Conservation (phyloP, 352 stramenopile genomes). For the Phytopythium boreale region DNA sequence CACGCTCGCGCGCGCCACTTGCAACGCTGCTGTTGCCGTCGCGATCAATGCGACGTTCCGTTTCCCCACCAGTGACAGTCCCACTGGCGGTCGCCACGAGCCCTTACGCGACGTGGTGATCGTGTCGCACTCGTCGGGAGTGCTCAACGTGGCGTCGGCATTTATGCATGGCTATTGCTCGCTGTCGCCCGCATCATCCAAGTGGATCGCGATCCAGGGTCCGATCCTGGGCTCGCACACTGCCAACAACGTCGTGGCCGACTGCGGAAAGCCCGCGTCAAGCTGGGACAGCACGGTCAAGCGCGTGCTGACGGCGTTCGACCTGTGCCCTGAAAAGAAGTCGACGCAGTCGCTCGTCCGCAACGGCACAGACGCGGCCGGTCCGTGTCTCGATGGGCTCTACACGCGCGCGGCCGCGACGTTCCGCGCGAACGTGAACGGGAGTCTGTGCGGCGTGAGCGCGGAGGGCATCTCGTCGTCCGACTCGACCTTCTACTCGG, state of each 20-base stretch:
- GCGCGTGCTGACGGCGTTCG: slow-evolving; percentile 14
- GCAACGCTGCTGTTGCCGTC: slow-evolving; percentile 15
- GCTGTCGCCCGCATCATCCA: slow-evolving; percentile 20
- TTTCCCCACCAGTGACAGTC: slow-evolving; percentile 6
- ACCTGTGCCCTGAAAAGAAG: slow-evolving; percentile 23
- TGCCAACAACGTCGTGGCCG: slow-evolving; percentile 16
- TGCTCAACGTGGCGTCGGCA: slow-evolving; percentile 27
- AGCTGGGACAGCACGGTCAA: slow-evolving; percentile 4
- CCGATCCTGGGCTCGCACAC: slow-evolving; percentile 27
- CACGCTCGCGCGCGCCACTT: slow-evolving; percentile 17
- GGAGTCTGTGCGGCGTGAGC: slow-evolving; percentile 34
- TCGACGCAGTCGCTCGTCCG: slow-evolving; percentile 25
- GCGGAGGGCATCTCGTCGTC: slow-evolving; percentile 20
- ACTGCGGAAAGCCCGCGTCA: slow-evolving; percentile 12
- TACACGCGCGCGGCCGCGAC: slow-evolving; percentile 15
- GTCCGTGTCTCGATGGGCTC: slow-evolving; percentile 15
- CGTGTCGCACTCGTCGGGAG: slow-evolving; percentile 40
- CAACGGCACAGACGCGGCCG: slow-evolving; percentile 7
- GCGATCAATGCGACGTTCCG: slow-evolving; percentile 12
- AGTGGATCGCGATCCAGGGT: slow-evolving; percentile 38
- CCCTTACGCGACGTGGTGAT: slow-evolving; percentile 21
- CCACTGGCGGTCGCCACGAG: background rate
- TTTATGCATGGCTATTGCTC: slow-evolving; percentile 23
- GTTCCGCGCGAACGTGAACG: slow-evolving; percentile 17
- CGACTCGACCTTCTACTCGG: slow-evolving; percentile 14